These are phyloP conservation scores for Aspergillus fijiensis DNA, from an alignment of 2,329 filamentous ascomycete genomes.

Conservation along the genomic window DNA sequence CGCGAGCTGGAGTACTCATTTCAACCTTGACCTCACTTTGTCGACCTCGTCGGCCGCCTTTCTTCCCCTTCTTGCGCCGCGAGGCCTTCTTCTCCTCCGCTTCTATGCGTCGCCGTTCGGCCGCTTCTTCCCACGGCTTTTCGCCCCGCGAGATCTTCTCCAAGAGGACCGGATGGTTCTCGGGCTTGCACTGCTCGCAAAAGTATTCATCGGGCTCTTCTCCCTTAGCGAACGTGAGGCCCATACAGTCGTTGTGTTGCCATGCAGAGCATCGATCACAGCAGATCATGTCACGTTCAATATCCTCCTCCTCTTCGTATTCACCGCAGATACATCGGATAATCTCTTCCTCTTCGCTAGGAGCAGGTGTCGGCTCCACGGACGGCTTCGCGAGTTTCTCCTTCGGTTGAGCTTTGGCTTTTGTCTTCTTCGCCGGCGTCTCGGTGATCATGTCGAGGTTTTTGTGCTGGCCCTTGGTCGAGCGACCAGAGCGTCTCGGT, in stretches of 20 bases:
- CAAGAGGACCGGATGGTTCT: conserved; percentile 78
- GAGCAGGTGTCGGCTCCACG: conserved; percentile 45
- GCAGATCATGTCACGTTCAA: conserved; percentile 89
- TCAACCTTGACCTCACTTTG: conserved; percentile 62
- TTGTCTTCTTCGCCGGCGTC: conserved; percentile 47
- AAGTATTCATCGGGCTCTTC: conserved; percentile 82
- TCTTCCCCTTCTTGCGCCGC: conserved; percentile 57
- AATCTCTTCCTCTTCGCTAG: conserved; percentile 62
- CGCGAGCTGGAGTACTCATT: conserved; percentile 39
- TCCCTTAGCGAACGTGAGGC: conserved; percentile 72
- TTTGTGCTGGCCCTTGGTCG: conserved; percentile 96
- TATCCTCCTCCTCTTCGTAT: conserved; percentile 79
- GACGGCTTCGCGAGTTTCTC: conserved; percentile 49
- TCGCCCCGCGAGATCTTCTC: conserved; percentile 77
- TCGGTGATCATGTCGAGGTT: conserved; percentile 73
- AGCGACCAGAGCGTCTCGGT: conserved; percentile 88
- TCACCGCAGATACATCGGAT: conserved; percentile 94
- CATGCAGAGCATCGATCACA: conserved; percentile 91
- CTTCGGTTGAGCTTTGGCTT: conserved; percentile 49
- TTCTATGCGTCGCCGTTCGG: conserved; percentile 63
- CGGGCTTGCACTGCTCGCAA: conserved; percentile 84
- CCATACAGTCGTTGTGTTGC: conserved; percentile 98
- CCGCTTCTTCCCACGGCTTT: conserved; percentile 77
- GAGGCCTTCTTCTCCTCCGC: conserved; percentile 58
- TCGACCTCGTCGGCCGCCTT: conserved; percentile 59